Conservation (phyloP, 208 protist species). For the Crithidia fasciculata region DNA sequence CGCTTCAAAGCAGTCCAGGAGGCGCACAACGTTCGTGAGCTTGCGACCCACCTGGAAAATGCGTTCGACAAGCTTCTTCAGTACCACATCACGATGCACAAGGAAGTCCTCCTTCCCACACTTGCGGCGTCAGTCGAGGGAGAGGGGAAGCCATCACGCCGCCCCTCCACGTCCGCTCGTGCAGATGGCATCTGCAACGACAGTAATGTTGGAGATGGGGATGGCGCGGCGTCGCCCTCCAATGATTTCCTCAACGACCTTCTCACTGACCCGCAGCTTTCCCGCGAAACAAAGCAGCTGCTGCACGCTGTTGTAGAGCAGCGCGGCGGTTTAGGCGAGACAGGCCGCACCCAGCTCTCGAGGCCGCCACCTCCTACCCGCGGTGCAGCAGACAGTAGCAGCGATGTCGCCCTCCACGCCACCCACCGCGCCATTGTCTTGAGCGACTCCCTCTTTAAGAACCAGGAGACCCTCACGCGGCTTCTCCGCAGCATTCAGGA, state of each 20-base stretch:
- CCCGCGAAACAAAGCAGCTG: slow-evolving; percentile 34
- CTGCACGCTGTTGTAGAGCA: slow-evolving; percentile 32
- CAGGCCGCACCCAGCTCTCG: too few relatives aligned
- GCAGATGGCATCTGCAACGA: not conserved
- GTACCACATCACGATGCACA: slow-evolving; percentile 56
- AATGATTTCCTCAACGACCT: slow-evolving; percentile 32
- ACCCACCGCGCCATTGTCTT: slow-evolving; percentile 28
- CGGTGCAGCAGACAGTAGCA: not conserved
- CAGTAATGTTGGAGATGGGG: not conserved
- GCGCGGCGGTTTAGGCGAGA: not conserved
- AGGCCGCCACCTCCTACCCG: not conserved
- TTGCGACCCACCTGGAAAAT: slow-evolving; percentile 41
- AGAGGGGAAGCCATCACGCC: not conserved
- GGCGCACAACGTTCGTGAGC: slow-evolving; percentile 24
- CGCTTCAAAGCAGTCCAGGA: slow-evolving; percentile 44
- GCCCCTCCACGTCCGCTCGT: not conserved
- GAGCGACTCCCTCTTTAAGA: slow-evolving; percentile 30
- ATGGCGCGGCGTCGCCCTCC: slow-evolving; percentile 4
- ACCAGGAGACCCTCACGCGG: slow-evolving; percentile 26
- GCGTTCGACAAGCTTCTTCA: slow-evolving; percentile 52
- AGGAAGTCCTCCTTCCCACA: slow-evolving; percentile 53
- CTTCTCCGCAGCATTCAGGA: slow-evolving; percentile 31
- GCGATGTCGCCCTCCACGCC: not conserved
- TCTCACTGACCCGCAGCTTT: slow-evolving; percentile 34
- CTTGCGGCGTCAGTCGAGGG: slow-evolving; percentile 8